These are phyloP conservation scores for Vigna radiata DNA, from an alignment of 306 rosid species.

Conservation along the genomic window DNA sequence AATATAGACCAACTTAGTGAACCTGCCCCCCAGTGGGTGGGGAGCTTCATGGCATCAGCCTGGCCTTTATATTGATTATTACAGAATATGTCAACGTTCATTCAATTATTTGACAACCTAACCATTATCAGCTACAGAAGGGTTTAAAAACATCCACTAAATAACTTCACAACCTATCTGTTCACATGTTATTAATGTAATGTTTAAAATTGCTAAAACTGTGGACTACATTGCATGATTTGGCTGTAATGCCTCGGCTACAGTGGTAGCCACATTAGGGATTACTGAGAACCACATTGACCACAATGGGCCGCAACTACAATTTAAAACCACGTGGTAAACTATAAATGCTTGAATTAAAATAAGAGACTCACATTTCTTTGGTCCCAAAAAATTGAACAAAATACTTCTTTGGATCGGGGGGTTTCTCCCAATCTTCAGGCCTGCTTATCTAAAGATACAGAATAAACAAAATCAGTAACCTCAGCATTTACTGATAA, in stretches of 20 bases:
- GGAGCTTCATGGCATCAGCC: not conserved
- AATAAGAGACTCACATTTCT: constrained; percentile 74
- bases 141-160: not conserved
- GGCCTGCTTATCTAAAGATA: constrained; percentile 85
- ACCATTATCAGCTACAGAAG: constrained; percentile 22
- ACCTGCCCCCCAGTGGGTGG: not conserved
- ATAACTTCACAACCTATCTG: constrained; percentile 16
- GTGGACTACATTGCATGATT: not conserved
- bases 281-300: constrained; percentile 7
- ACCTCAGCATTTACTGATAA: constrained; percentile 18
- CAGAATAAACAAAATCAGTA: constrained; percentile 44
- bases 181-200: not conserved
- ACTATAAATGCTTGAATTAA: constrained; percentile 27
- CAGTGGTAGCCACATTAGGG: not conserved
- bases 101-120: constrained; percentile 23
- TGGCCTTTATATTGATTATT: not conserved
- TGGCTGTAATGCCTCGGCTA: not conserved
- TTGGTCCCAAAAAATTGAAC: constrained; percentile 86
- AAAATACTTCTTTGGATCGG: constrained; percentile 85
- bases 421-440: constrained; percentile 78
- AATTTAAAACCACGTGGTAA: not conserved
- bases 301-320: not conserved
- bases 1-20: not conserved
- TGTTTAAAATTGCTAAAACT: not conserved
- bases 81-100: constrained; percentile 26